A percentile compares a stretch with the other conserved stretches of the same genome.
phyloP scores from a whole-genome alignment of 805 yeast species.

The Debaryomyces hansenii region DNA sequence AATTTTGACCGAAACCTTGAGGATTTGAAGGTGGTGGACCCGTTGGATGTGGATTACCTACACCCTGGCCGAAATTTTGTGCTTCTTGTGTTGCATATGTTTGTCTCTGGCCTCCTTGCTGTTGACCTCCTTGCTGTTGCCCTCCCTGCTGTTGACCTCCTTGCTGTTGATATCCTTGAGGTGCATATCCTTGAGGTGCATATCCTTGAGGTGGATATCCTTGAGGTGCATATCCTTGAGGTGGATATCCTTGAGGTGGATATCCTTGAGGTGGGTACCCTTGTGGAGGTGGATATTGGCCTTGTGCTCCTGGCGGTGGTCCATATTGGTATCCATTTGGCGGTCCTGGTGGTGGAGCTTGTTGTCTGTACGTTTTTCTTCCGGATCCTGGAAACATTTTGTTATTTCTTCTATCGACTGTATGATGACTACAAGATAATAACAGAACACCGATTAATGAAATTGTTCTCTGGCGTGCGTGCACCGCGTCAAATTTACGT shows the following conservation, averaged over 20 bases:
- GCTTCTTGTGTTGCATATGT: constrained; percentile 5
- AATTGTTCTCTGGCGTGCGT: background rate
- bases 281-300: constrained; percentile 11
- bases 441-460: background rate
- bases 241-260: constrained; percentile 18
- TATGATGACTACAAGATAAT: background rate
- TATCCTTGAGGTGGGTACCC: constrained; percentile 8
- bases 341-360: constrained; percentile 18
- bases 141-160: too few relatives aligned
- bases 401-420: background rate
- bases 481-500: background rate
- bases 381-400: constrained; percentile 16
- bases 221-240: constrained; percentile 12
- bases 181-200: constrained; percentile 18
- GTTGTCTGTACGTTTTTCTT: constrained; percentile 9
- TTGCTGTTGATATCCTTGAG: constrained; percentile 11
- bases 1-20: constrained; percentile 36
- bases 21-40: constrained; percentile 32
- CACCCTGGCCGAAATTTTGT: constrained; percentile 5
- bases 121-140: constrained; percentile 5
- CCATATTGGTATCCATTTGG: constrained; percentile 13
- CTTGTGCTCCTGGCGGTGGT: constrained; percentile 16
- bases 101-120: constrained; percentile 6
- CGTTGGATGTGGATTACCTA: background rate
- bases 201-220: constrained; percentile 17